Percentiles rank a stretch among this genome's conserved stretches.
phyloP scores from a whole-genome alignment of 192 early-diverging fungal genomes.

The Mortierella hygrophila region DNA sequence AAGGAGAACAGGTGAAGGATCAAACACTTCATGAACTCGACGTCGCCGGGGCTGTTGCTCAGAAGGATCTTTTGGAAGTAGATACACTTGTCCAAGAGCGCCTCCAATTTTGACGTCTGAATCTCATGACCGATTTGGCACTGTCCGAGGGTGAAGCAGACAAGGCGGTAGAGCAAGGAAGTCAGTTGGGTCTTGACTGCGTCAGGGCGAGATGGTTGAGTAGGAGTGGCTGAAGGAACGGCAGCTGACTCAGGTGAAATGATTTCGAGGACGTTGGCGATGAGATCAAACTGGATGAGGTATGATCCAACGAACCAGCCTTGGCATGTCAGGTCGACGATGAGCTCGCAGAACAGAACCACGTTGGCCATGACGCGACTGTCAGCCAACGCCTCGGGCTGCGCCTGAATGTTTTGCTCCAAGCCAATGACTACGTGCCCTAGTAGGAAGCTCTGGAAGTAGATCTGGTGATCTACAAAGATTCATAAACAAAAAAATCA shows the following conservation, averaged over 20 bases:
- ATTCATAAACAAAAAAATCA: neutral
- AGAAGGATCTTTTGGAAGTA: slow-evolving; percentile 76
- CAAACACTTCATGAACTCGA: slow-evolving; percentile 74
- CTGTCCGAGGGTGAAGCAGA: slow-evolving; percentile 64
- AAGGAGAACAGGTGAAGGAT: slow-evolving; percentile 72
- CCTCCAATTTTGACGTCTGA: slow-evolving; percentile 51
- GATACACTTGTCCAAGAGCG: slow-evolving; percentile 68
- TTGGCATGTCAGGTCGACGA: slow-evolving; percentile 51
- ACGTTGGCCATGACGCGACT: slow-evolving; percentile 51
- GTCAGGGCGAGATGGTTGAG: slow-evolving; percentile 52
- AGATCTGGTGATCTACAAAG: slow-evolving; percentile 47
- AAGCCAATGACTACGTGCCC: slow-evolving; percentile 51
- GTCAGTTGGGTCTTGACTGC: slow-evolving; percentile 34
- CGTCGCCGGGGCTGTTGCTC: slow-evolving; percentile 63
- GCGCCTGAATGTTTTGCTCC: slow-evolving; percentile 50
- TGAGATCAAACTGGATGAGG: slow-evolving; percentile 55
- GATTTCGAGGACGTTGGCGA: slow-evolving; percentile 68
- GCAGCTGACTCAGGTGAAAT: slow-evolving; percentile 42
- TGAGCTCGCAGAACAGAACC: slow-evolving; percentile 47
- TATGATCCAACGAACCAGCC: slow-evolving; percentile 50
- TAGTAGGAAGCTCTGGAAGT: slow-evolving; percentile 48
- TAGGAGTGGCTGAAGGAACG: slow-evolving; percentile 31
- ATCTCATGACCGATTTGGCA: slow-evolving; percentile 54
- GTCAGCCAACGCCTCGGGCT: slow-evolving; percentile 38
- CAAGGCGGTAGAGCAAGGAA: slow-evolving; percentile 63